These are phyloP conservation scores for Porodaedalea pini DNA, from an alignment of 1,284 basidiomycete species.

Conservation along the genomic window DNA sequence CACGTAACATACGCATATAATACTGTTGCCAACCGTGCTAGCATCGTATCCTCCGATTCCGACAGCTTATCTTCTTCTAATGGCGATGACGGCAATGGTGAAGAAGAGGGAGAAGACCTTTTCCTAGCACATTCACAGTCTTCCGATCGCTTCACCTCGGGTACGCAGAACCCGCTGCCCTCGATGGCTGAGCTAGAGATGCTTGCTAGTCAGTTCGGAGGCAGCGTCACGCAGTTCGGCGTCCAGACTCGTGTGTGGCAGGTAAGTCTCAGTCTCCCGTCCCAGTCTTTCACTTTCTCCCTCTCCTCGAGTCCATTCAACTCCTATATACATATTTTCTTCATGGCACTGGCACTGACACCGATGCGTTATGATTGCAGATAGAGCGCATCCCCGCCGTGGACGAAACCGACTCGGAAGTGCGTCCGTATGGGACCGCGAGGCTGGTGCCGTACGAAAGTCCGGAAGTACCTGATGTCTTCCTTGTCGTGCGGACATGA, in stretches of 20 bases:
- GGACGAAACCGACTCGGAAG: not conserved
- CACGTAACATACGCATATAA: slow-evolving; percentile 45
- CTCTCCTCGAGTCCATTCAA: not conserved
- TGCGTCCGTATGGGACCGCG: not conserved
- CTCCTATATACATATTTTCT: not conserved
- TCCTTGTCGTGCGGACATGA: slow-evolving; percentile 59
- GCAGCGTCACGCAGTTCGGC: slow-evolving; percentile 34
- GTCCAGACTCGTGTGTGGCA: slow-evolving; percentile 44
- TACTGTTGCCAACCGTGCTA: not conserved
- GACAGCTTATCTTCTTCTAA: not conserved
- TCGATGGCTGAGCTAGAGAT: slow-evolving; percentile 25
- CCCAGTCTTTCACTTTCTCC: too few species aligned
- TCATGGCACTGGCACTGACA: not conserved
- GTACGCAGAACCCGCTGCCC: not conserved
- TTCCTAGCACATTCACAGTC: not conserved
- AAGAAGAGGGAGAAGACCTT: slow-evolving; percentile 15
- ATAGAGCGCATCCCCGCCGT: slow-evolving; percentile 37
- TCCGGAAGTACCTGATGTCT: slow-evolving; percentile 67
- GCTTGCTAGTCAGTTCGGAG: slow-evolving; percentile 31
- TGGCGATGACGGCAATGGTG: slow-evolving; percentile 10
- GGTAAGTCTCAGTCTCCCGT: slow-evolving; percentile 32
- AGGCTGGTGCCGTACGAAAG: slow-evolving; percentile 52
- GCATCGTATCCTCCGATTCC: not conserved
- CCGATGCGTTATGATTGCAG: slow-evolving; percentile 31
- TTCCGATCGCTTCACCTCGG: not conserved